Base-by-base conservation (phyloP, 345 rosid species). In the Dimocarpus longan region DNA sequence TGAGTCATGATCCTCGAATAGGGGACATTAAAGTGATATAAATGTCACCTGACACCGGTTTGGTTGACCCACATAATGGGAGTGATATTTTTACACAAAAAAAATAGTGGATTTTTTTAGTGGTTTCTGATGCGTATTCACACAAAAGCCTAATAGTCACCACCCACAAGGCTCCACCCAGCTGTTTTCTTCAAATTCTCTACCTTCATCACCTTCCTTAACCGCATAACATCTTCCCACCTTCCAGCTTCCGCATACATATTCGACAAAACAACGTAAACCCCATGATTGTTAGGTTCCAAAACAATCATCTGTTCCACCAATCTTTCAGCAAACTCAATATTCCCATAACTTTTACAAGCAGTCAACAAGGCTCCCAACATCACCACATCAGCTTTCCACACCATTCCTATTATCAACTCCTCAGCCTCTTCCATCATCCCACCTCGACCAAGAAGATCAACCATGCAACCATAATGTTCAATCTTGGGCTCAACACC, bases 391-490 rank as follows among this genome's bases (percentile, higher is more conserved):
- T 82, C 82, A n/a, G 79, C 68, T 52, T 75, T 78, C 76, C 71
- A 70, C 44, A 28, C 50, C 85, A 82, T 82, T 59, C 66, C 69
- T 52, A 70, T 78, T 21, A 78, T 56, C 79, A 78, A 37, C 60
- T 75, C 74, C 68, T 75, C 85, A 54, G 82, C 85, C 46, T 78
- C 85, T 4, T 63, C 10, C 3, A 65, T 16, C 64, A 74, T 65
- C 66, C 83, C 83, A 19, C 79, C 57, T 70, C 77, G 68, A 69
- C 81, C 76, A 9, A 82, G 81, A 54, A 82, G 85, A 74, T 82
- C 85, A 64, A 82, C 81, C 82, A 82, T 74, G 54, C 77, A 75
- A 46, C 85, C 79, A 21, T 64, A 82, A 70, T 82, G 85, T 71
- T 82, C 77, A 70, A 82, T 78, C 81, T 74, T 82, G 52, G 82